These are phyloP conservation scores for Coemansia sp. DNA, from an alignment of 192 early-diverging fungal genomes.

Conservation along the genomic window DNA sequence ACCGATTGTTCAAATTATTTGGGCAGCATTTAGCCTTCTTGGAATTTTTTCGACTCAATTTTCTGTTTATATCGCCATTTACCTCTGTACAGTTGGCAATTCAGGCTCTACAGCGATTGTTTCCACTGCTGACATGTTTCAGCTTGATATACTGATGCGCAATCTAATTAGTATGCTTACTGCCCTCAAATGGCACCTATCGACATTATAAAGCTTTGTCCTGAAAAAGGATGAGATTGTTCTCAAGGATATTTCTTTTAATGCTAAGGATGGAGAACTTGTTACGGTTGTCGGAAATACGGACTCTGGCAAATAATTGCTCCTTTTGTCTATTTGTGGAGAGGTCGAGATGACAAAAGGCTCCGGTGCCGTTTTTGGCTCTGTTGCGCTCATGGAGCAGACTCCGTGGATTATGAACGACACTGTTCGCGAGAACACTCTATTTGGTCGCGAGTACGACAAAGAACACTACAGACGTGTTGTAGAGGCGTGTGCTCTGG, in stretches of 20 bases:
- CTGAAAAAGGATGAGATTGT: constrained; percentile 4
- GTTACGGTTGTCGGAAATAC: no score
- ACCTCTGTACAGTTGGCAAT: background rate
- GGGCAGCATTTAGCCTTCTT: constrained; percentile 14
- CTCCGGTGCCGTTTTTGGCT: no score
- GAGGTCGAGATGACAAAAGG: no score
- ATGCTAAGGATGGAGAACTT: constrained; percentile 52
- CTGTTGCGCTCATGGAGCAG: no score
- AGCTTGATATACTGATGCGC: constrained; percentile 1
- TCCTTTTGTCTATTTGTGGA: no score
- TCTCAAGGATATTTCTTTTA: constrained; percentile 9
- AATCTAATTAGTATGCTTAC: no score
- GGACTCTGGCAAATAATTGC: no score
- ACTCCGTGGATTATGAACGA: no score
- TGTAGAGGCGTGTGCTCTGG: constrained; percentile 61
- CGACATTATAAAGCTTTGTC: no score
- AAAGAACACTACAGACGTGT: constrained; percentile 58
- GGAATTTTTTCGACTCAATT: background rate
- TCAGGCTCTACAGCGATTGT: background rate
- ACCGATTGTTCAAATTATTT: background rate
- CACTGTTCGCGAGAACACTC: no score
- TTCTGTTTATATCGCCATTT: background rate
- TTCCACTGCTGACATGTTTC: constrained; percentile 20
- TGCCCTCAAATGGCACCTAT: no score
- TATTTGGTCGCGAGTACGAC: constrained; percentile 71